Evolutionary conservation across 352 stramenopile species (phyloP).

Genomic region (Phytophthora meadii): DNA sequence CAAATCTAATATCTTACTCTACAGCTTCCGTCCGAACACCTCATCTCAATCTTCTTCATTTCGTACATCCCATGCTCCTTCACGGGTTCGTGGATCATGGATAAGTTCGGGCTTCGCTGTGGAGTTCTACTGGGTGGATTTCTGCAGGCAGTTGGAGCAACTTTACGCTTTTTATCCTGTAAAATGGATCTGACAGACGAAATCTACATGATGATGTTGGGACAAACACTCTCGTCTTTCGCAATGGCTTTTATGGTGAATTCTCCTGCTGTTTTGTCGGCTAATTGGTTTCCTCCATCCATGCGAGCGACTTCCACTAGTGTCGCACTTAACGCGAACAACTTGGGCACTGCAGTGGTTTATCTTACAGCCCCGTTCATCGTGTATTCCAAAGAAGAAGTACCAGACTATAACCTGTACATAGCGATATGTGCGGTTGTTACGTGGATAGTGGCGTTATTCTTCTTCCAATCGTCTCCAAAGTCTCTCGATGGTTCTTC

Average conservation of each 20-base stretch:
- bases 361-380: conserved; percentile 63
- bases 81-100: conserved; percentile 76
- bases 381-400: conserved; percentile 35
- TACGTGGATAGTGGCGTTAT: conserved; percentile 25
- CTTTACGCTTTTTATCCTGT: conserved; percentile 47
- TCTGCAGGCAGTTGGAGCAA: conserved; percentile 57
- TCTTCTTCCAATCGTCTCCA: conserved; percentile 55
- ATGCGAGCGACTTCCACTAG: conserved; percentile 65
- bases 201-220: conserved; percentile 44
- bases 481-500: conserved; percentile 31
- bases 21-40: conserved; percentile 63
- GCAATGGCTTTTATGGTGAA: conserved; percentile 85
- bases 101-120: conserved; percentile 62
- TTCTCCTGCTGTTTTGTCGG: conserved; percentile 65
- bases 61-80: conserved; percentile 80
- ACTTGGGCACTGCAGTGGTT: conserved; percentile 62
- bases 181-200: conserved; percentile 29
- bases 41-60: conserved; percentile 81
- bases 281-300: conserved; percentile 73
- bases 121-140: conserved; percentile 62
- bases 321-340: conserved; percentile 74
- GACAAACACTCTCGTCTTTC: conserved; percentile 63
- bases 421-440: conserved; percentile 42
- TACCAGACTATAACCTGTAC: conserved; percentile 52
- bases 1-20: neutral